These are phyloP conservation scores for Oehlia diaphana DNA, from an alignment of 192 early-diverging fungal species.

Conservation along the genomic window DNA sequence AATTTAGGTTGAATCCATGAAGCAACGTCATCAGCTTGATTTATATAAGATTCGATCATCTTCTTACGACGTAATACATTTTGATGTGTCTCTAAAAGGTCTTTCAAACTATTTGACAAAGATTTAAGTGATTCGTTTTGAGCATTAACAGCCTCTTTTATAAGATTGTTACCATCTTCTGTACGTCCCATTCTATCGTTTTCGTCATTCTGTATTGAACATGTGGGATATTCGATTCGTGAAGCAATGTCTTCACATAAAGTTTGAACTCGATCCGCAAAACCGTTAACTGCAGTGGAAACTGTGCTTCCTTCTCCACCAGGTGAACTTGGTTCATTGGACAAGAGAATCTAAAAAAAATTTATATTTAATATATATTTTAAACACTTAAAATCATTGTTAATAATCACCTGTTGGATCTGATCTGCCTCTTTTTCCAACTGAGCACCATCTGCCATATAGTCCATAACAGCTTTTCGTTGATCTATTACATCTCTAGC, in stretches of 20 bases:
- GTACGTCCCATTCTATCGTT: background rate
- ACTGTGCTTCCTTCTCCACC: conserved; percentile 16
- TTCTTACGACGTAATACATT: conserved; percentile 27
- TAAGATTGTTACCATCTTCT: conserved; percentile 11
- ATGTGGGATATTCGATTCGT: conserved; percentile 18
- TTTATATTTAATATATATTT: no score
- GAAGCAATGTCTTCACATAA: conserved; percentile 11
- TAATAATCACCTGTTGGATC: conserved; percentile 16
- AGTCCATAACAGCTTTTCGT: background rate
- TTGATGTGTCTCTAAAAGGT: conserved; percentile 7
- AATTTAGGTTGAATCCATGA: conserved; percentile 22
- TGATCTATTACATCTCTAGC: conserved; percentile 11
- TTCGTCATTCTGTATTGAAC: background rate
- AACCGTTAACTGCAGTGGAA: conserved; percentile 5
- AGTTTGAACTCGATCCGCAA: conserved; percentile 8
- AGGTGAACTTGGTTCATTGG: conserved; percentile 20
- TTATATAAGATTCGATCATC: conserved; percentile 27
- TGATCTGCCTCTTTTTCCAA: conserved; percentile 18
- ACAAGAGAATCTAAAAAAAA: conserved; percentile 11
- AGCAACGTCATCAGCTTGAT: conserved; percentile 11
- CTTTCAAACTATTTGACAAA: conserved; percentile 21
- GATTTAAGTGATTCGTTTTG: conserved; percentile 23
- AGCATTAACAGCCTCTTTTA: conserved; percentile 9
- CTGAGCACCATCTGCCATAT: background rate
- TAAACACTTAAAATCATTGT: no score